These are phyloP conservation scores for Pouteria campechiana DNA, from an alignment of 179 eudicot genomes.

Conservation along the genomic window DNA sequence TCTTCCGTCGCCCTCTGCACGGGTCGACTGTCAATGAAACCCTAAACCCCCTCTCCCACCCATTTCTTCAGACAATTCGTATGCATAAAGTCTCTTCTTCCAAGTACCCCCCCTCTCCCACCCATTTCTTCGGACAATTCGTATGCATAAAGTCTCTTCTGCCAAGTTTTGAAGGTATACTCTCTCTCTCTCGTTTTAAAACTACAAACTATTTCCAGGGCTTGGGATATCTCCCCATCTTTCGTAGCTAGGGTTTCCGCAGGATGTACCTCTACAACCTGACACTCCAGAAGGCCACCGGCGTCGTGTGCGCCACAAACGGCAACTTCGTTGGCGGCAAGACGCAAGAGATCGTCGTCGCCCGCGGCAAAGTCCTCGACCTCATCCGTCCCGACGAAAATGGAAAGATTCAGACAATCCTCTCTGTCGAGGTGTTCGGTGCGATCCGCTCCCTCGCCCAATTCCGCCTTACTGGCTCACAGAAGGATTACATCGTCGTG, in stretches of 20 bases:
- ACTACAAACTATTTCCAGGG: too few species aligned
- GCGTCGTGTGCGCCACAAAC: slow-evolving; percentile 63
- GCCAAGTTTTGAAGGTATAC: too few species aligned
- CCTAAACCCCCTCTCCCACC: too few species aligned
- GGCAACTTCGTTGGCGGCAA: slow-evolving; percentile 89
- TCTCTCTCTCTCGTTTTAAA: too few species aligned
- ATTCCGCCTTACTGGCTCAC: slow-evolving; percentile 82
- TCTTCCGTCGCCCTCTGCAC: too few species aligned
- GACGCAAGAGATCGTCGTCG: slow-evolving; percentile 72
- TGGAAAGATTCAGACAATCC: slow-evolving; percentile 85
- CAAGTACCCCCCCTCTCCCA: too few species aligned
- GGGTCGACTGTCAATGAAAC: too few species aligned
- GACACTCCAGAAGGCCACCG: slow-evolving; percentile 83
- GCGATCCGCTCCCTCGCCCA: slow-evolving; percentile 76
- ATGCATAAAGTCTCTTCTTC: too few species aligned
- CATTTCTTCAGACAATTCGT: too few species aligned
- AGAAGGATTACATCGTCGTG: slow-evolving; percentile 77
- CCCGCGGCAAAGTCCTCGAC: slow-evolving; percentile 77
- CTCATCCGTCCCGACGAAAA: slow-evolving; percentile 81
- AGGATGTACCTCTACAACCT: slow-evolving; percentile 84
- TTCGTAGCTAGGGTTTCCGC: slow-evolving; percentile 6
- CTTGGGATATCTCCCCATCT: too few species aligned
- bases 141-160: too few species aligned
- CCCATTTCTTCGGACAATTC: too few species aligned
- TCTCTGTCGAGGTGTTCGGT: slow-evolving; percentile 88